Base-by-base conservation (phyloP, 2,329 filamentous ascomycete species). In the Metarhizium robertsii region DNA sequence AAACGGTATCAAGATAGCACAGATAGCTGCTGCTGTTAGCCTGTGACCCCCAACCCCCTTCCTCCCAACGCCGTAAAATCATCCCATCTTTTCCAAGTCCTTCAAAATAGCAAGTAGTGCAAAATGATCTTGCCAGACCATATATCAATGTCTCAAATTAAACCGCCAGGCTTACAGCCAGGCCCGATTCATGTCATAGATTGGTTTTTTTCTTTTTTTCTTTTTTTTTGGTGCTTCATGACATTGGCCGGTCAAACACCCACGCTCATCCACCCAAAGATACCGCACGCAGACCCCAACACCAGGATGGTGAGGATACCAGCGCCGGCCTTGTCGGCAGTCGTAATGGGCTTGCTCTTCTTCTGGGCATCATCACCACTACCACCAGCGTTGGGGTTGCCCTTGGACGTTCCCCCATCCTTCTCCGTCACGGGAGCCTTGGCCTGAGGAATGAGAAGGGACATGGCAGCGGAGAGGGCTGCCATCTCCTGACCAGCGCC, bases 401-500 rank as follows among this genome's bases (percentile, higher is more conserved):
- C 75, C 59, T 66, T 63, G 48, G 75, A 77, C 1, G 74, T 83
- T 54, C 82, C 83, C 52, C 81, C 82, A 2, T 72, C 74, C 10
- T 66, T 60, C 2, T 73, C 73, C 0, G 78, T 79, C 16, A 75
- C 67, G 0, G 78, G 76, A 2, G 66, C 59, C 25, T 71, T 66
- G 2, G 71, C 69, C 4, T 66, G 60, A 32, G 68, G 65, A 48
- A 80, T 72, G 48, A 85, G 68, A 4, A 79, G 76, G 1, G 76
- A 76, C 5, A 77, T 76, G 18, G 84, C 75, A 3, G 83, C 76
- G 30, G 77, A 76, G 14, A 85, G 68, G 0, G 78, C 81, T 54
- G 77, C 78, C 74, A 86, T 82, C 62, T 81, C 74, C 66, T 86
- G 80, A 8, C 83, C 80, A 53, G 82, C 79, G 36, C 81, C 80